phyloP scores from a whole-genome alignment of 2,329 filamentous ascomycete genomes.

The Aspergillus jensenii region DNA sequence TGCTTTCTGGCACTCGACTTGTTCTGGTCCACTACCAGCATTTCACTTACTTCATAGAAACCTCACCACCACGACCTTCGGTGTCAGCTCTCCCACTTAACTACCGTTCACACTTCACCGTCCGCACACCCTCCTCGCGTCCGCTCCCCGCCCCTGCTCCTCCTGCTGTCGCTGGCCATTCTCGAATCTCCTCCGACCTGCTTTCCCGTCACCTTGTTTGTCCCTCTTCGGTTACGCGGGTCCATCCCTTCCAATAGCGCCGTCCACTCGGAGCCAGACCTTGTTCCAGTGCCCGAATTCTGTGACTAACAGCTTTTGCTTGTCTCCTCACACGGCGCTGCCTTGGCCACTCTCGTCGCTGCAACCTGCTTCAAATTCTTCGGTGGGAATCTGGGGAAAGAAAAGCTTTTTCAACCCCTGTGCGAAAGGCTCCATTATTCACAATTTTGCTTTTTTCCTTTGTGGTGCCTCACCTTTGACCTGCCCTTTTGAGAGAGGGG shows the following conservation, averaged over 20 bases:
- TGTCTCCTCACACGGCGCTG: slow-evolving; percentile 14
- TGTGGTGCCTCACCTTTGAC: slow-evolving; percentile 9
- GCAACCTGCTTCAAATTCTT: slow-evolving; percentile 17
- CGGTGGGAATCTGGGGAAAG: slow-evolving; percentile 33
- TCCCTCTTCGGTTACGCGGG: slow-evolving; percentile 6
- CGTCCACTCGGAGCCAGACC: slow-evolving; percentile 13
- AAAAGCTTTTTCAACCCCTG: slow-evolving; percentile 20
- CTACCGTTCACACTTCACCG: neutral
- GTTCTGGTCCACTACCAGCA: neutral
- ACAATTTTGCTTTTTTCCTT: slow-evolving; percentile 6
- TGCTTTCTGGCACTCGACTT: neutral
- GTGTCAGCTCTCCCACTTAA: neutral
- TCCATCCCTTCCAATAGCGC: slow-evolving; percentile 13
- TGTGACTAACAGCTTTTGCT: slow-evolving; percentile 38
- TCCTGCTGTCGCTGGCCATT: neutral
- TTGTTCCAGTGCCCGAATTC: slow-evolving; percentile 22
- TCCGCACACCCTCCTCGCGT: neutral
- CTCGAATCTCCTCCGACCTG: neutral
- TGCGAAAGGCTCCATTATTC: slow-evolving; percentile 5
- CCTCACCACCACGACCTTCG: neutral
- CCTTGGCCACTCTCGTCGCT: slow-evolving; percentile 23
- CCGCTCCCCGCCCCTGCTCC: neutral
- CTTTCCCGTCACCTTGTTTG: neutral
- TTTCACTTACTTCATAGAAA: slow-evolving; percentile 14
- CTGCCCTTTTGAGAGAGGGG: slow-evolving; percentile 17